These are phyloP conservation scores for Cajanus cajan DNA, from an alignment of 306 rosid species.

Conservation along the genomic window DNA sequence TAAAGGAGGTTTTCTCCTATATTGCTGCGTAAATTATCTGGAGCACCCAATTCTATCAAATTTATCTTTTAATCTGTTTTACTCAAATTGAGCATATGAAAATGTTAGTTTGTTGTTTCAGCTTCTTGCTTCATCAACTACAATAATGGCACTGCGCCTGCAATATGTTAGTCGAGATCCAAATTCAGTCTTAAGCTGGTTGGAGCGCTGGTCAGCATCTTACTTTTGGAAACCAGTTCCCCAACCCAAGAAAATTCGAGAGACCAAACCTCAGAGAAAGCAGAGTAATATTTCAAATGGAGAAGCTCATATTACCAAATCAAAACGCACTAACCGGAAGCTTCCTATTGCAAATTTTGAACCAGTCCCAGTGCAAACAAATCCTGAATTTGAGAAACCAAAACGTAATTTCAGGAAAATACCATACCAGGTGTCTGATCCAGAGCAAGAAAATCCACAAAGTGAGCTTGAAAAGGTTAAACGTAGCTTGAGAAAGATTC, in stretches of 20 bases:
- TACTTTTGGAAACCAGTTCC: conserved; percentile 78
- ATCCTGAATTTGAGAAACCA: conserved; percentile 69
- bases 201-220: conserved; percentile 73
- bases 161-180: conserved; percentile 56
- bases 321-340: conserved; percentile 57
- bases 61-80: not conserved
- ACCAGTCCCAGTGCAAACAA: conserved; percentile 41
- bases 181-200: conserved; percentile 66
- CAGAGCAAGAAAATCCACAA: conserved; percentile 72
- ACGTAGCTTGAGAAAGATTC: conserved; percentile 83
- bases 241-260: conserved; percentile 54
- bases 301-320: conserved; percentile 61
- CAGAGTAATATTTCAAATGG: conserved; percentile 40
- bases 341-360: conserved; percentile 50
- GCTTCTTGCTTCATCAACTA: conserved; percentile 67
- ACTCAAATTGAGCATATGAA: conserved; percentile 9
- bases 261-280: conserved; percentile 55
- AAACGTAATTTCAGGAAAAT: conserved; percentile 57
- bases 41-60: not conserved
- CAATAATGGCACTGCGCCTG: conserved; percentile 48
- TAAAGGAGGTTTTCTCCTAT: not conserved
- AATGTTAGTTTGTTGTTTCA: conserved; percentile 34
- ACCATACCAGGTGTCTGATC: conserved; percentile 48
- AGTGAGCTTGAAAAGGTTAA: conserved; percentile 84
- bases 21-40: not conserved